phyloP scores from a whole-genome alignment of 495 filamentous ascomycete genomes.

The Astrothelium subdiscretum region DNA sequence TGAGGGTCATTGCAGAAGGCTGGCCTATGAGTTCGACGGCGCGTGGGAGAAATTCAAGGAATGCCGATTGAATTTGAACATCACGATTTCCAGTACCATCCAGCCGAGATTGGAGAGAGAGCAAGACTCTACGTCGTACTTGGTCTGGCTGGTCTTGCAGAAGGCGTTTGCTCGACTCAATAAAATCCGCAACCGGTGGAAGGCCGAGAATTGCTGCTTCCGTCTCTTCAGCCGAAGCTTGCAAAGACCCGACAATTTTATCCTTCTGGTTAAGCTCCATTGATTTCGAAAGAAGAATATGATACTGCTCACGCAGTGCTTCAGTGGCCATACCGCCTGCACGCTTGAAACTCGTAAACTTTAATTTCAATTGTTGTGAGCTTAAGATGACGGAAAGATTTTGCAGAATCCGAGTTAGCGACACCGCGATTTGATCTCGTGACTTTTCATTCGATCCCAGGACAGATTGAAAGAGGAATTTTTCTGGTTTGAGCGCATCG shows the following conservation, averaged over 20 bases:
- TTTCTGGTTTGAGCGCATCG: slow-evolving; percentile 62
- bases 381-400: slow-evolving; percentile 48
- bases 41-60: slow-evolving; percentile 68
- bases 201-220: slow-evolving; percentile 52
- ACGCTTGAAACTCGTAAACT: slow-evolving; percentile 13
- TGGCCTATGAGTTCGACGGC: slow-evolving; percentile 62
- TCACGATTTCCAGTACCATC: slow-evolving; percentile 30
- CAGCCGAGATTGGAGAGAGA: slow-evolving; percentile 63
- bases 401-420: slow-evolving; percentile 50
- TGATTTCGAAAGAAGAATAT: slow-evolving; percentile 44
- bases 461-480: slow-evolving; percentile 53
- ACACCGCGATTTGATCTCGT: slow-evolving; percentile 45
- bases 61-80: slow-evolving; percentile 24
- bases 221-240: neutral
- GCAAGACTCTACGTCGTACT: slow-evolving; percentile 66
- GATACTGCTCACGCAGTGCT: slow-evolving; percentile 16
- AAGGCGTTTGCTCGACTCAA: slow-evolving; percentile 68
- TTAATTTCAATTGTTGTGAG: slow-evolving; percentile 22
- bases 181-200: slow-evolving; percentile 71
- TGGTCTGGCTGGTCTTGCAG: slow-evolving; percentile 59
- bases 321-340: slow-evolving; percentile 2
- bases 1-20: slow-evolving; percentile 53
- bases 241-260: neutral
- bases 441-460: slow-evolving; percentile 54
- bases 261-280: slow-evolving; percentile 17